These are phyloP conservation scores for Ceratocystis alfenasii DNA, from an alignment of 2,329 filamentous ascomycete genomes.

Conservation along the genomic window DNA sequence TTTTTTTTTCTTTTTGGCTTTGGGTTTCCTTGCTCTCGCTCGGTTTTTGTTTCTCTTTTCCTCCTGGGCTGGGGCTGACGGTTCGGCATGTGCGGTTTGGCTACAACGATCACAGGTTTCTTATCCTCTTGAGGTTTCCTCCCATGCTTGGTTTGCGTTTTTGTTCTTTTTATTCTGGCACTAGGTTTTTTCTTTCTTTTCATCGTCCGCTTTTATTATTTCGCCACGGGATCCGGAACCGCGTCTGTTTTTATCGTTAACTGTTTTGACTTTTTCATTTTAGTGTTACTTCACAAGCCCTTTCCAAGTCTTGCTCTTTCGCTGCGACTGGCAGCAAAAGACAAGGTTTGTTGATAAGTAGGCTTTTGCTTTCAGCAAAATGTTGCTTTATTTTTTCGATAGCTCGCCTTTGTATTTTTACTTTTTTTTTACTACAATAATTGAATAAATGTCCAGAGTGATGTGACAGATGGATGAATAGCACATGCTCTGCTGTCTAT, in stretches of 20 bases:
- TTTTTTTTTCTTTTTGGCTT: constrained; percentile 8
- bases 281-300: constrained; percentile 3
- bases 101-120: not conserved
- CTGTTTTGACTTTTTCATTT: constrained; percentile 11
- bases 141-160: not conserved
- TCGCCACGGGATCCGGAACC: constrained; percentile 20
- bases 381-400: not conserved
- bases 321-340: too few species aligned
- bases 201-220: not conserved
- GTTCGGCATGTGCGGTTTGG: constrained; percentile 10
- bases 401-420: constrained; percentile 5
- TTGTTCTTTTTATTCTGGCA: not conserved
- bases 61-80: constrained; percentile 8
- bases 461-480: not conserved
- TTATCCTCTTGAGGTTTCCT: constrained; percentile 1
- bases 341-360: not conserved
- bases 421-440: not conserved
- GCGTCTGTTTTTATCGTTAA: constrained; percentile 17
- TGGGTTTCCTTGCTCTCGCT: not conserved
- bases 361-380: not conserved
- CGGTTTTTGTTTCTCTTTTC: constrained; percentile 8
- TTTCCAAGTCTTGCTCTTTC: not conserved
- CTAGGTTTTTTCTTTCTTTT: not conserved
- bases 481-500: too few species aligned
- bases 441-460: not conserved